Base-by-base conservation (phyloP, 768 basidiomycete genomes). In the Peribolospora baueri region DNA sequence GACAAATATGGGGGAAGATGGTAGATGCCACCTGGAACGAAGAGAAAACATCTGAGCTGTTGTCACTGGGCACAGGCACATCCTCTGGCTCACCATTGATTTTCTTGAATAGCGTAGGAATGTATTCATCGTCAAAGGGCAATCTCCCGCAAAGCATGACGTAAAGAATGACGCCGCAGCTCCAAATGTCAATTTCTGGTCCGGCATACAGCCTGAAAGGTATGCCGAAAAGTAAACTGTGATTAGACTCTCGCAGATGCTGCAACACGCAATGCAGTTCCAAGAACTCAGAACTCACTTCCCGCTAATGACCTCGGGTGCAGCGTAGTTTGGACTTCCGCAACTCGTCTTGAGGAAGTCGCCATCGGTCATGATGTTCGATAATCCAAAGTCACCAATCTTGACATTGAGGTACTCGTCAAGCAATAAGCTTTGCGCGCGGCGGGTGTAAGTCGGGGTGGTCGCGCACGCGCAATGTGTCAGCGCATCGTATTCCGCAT, bases 121-220 rank as follows among this genome's bases (percentile, higher is more conserved):
- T 87, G 64, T 93, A 84, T 48, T 93, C 87, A 68, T 97, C 90
- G 69, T 97, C 93, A 65, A 98, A 98, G 1, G 93, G 93, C 40
- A 98, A 74, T 50, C 83, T 73, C 4, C 91, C 93, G 64, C 84
- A 90, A 4, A 98, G 75, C 81, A 98, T 88, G 56, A 97, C 93
- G 69, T 90, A 95, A 52, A 98, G 75, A 61, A 98, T 97, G n/a
- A 98, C 91, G 0, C 93, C 93, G 54, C 84, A 84, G 61, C 84
- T 87, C 93, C 93, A 98, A 8, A 97, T 87, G 60, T 98, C 93
- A 63, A 97, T 93, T 69, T 97, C 93, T 0, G 91, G 90, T 0
- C 93, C 93, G 0, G 87, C 87, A 65, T 98, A 98, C 6, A 90
- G 74, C 39, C 70, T 70, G 57, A 11, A 0, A 48, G 25, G 11